Percentiles rank a stretch among this genome's conserved stretches.
Conservation (phyloP, 805 yeast species). For the Cyberlindnera xishuangbannaensis region DNA sequence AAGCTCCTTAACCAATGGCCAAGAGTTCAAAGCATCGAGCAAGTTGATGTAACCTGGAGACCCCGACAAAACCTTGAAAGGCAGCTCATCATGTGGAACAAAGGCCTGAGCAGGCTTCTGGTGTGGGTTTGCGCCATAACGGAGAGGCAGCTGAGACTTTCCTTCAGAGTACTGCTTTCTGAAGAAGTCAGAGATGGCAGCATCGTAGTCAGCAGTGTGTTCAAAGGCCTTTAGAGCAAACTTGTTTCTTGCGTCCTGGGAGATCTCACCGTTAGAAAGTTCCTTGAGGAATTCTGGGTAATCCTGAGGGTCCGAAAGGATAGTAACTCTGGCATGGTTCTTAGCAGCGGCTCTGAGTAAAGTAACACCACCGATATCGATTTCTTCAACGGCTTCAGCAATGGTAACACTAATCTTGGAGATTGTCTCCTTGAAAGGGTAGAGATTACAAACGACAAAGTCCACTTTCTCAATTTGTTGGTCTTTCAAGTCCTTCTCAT, state of each 20-base stretch:
- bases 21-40: slow-evolving; percentile 93
- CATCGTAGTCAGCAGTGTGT: slow-evolving; percentile 96
- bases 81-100: slow-evolving; percentile 80
- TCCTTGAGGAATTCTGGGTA: slow-evolving; percentile 84
- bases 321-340: slow-evolving; percentile 94
- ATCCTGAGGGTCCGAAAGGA: slow-evolving; percentile 90
- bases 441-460: slow-evolving; percentile 94
- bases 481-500: slow-evolving; percentile 78
- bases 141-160: slow-evolving; percentile 81
- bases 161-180: slow-evolving; percentile 95
- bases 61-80: slow-evolving; percentile 89
- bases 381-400: slow-evolving; percentile 96
- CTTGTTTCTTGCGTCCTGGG: slow-evolving; percentile 67
- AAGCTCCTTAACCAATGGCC: slow-evolving; percentile 98
- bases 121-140: slow-evolving; percentile 99
- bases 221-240: slow-evolving; percentile 96
- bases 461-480: slow-evolving; percentile 96
- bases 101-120: slow-evolving; percentile 99
- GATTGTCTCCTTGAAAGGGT: slow-evolving; percentile 97
- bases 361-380: slow-evolving; percentile 98
- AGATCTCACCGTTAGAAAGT: slow-evolving; percentile 61
- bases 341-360: slow-evolving; percentile 97
- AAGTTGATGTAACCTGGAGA: slow-evolving; percentile 97
- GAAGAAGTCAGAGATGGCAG: slow-evolving; percentile 93
- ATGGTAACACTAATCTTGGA: slow-evolving; percentile 93